Base-by-base conservation (phyloP, 1,139 yeast species). In the Groenewaldozyma auringiensis region DNA sequence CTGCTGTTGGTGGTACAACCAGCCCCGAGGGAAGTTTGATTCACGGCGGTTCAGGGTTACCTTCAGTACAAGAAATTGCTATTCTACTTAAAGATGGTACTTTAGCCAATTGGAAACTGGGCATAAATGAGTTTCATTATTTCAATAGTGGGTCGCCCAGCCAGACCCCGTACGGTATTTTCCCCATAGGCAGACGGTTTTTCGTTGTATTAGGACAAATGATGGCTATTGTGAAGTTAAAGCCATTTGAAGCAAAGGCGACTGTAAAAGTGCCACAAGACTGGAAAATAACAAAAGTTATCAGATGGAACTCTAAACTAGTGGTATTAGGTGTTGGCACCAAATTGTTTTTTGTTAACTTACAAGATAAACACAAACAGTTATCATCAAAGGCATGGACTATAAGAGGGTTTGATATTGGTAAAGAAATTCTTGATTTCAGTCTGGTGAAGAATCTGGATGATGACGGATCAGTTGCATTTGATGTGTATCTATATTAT, bases 401-500 rank as follows among this genome's bases (percentile, higher is more conserved):
- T 11, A 46, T 50, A 6, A 46, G 41, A 32, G 46, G 45, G n/a
- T 41, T 44, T 20, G 41, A 47, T 11, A 45, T 46, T 4, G 49
- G 45, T 4, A 21, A 47, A 35, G 46, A 51, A 14, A 41, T 54
- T 29, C 40, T 47, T 31, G 50, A 50, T 41, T 37, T 54, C 21
- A 45, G 43, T 18, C 41, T 53, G 21, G 52, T 57, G 18, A 37
- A 41, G 27, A 55, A 52, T 37, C 38, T 50, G 21, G 58, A 53
- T 14, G 38, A 44, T 13, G 31, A 41, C 9, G 33, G 41, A 4
- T 49, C 44, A 13, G 43, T 43, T 3, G 51, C 51, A 13, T 51
- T 55, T 46, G 60, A 56, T 36, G 37, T 47, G 13, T 56, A 55
- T 36, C 27, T 56, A 18, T 49, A 47, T 43, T 58, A 55, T 42